These are phyloP conservation scores for Celoporthe dispersa DNA, from an alignment of 2,329 filamentous ascomycete species.

Conservation along the genomic window DNA sequence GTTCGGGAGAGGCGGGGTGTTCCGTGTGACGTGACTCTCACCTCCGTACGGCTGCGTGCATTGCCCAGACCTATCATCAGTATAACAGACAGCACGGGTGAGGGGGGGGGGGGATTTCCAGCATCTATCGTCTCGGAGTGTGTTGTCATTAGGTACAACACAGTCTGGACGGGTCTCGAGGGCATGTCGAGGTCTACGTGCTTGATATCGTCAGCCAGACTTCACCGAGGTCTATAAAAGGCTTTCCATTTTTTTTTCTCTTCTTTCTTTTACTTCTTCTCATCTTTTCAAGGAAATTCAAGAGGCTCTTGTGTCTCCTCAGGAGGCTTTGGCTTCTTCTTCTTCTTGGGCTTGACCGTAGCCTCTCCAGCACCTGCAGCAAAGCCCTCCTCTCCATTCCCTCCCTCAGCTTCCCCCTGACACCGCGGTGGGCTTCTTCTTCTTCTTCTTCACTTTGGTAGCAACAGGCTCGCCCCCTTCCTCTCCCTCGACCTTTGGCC, in stretches of 20 bases:
- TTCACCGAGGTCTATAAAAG: neutral
- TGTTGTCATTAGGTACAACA: neutral
- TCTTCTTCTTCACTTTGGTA: conserved; percentile 57
- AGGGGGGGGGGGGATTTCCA: too few relatives aligned
- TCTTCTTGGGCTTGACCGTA: conserved; percentile 38
- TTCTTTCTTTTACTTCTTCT: neutral
- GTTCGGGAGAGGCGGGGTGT: neutral
- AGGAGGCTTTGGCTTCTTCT: conserved; percentile 34
- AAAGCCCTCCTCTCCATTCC: conserved; percentile 17
- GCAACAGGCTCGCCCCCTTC: conserved; percentile 39
- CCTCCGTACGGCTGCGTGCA: neutral
- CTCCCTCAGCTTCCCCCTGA: conserved; percentile 25
- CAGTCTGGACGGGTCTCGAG: neutral
- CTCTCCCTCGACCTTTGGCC: conserved; percentile 34
- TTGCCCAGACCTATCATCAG: neutral
- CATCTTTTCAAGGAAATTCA: conserved; percentile 9
- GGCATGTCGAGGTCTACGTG: neutral
- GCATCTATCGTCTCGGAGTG: neutral
- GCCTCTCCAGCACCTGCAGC: conserved; percentile 24
- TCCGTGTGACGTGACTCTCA: neutral
- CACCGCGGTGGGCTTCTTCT: conserved; percentile 36
- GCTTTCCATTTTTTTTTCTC: neutral
- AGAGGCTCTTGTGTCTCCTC: conserved; percentile 32
- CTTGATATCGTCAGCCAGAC: neutral
- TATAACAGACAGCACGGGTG: neutral